Conservation (phyloP, 176 grass and related monocot species). For the Oryza glaberrima region DNA sequence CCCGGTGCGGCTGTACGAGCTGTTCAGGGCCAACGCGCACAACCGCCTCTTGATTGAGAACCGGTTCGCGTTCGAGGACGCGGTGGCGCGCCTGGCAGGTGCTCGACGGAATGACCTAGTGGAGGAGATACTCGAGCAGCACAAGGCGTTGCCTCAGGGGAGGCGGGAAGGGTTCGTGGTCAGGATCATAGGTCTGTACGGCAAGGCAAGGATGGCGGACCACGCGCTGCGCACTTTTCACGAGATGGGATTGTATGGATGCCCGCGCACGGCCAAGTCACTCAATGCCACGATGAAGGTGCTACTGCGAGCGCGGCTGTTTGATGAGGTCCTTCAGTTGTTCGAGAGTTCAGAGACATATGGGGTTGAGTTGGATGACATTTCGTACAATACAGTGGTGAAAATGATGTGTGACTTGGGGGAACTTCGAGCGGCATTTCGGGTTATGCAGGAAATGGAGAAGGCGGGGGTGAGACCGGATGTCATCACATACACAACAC, state of each 20-base stretch:
- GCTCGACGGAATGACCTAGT: conserved; percentile 81
- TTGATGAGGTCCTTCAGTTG: conserved; percentile 47
- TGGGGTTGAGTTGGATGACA: conserved; percentile 67
- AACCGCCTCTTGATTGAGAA: conserved; percentile 85
- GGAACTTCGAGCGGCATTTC: conserved; percentile 55
- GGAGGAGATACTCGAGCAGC: conserved; percentile 87
- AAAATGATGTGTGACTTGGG: conserved; percentile 81
- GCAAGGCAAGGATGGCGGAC: conserved; percentile 67
- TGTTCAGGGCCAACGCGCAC: conserved; percentile 73
- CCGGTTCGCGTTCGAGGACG: conserved; percentile 76
- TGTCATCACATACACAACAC: conserved; percentile 79
- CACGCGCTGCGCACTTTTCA: conserved; percentile 71
- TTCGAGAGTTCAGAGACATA: conserved; percentile 45
- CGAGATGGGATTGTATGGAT: conserved; percentile 72
- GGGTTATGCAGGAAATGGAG: conserved; percentile 72
- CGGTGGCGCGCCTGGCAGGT: conserved; percentile 69
- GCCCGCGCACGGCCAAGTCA: conserved; percentile 73
- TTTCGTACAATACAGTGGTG: conserved; percentile 82
- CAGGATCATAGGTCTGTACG: conserved; percentile 77
- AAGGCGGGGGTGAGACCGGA: conserved; percentile 63
- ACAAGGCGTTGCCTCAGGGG: conserved; percentile 81
- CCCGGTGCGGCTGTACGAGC: conserved; percentile 76
- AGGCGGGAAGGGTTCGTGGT: conserved; percentile 82
- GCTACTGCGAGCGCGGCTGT: conserved; percentile 47
- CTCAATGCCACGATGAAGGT: conserved; percentile 92